Evolutionary conservation across 2,329 filamentous ascomycete species (phyloP), one percentile per base, ranked within the genome.

Genomic region (Emergomyces orientalis): DNA sequence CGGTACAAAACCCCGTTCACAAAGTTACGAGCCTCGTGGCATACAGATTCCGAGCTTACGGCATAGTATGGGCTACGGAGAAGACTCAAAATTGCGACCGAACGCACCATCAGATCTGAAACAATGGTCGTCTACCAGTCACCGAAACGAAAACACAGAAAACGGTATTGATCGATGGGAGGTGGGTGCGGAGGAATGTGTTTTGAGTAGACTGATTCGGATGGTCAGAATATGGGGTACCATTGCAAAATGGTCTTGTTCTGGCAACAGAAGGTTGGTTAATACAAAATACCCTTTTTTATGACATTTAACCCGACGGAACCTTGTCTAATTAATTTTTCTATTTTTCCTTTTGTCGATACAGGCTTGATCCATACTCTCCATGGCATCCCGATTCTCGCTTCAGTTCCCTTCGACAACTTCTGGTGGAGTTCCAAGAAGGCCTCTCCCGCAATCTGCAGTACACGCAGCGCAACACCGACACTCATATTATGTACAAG

Each of bases 141-240:
- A 74, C 9, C 71, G 76, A 14, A 75, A 73, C 58, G 75, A 77
- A 62, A 74, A 71, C 0, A 69, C 67, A 13, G 75, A 77, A 34
- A 74, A 79, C 17, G 78, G 79, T 4, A 76, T 80, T 49, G 78
- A 79, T 47, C 75, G 78, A 52, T 82, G 82, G 76, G 82, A 84
- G 68, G 71, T 80, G 52, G 82, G 81, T 14, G 74, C 78, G 0
- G 77, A 81, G 60, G 82, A 85, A 68, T 79, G 81, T 22, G 75
- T 83, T 19, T 71, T 84, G 30, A 81, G 81, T 60, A 79, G 82
- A 58, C 81, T 82, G 60, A 80, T 85, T 68, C 81, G 79, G 56
- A 78, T 82, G 30, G 73, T 82, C 52, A 78, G 82, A n/a, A 77
- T 84, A 22, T 84, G 81, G 72, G 80, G 81, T n/a, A 79, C 78